phyloP scores from a whole-genome alignment of 2,329 filamentous ascomycete genomes.

The Tolypocladium endophyticum region DNA sequence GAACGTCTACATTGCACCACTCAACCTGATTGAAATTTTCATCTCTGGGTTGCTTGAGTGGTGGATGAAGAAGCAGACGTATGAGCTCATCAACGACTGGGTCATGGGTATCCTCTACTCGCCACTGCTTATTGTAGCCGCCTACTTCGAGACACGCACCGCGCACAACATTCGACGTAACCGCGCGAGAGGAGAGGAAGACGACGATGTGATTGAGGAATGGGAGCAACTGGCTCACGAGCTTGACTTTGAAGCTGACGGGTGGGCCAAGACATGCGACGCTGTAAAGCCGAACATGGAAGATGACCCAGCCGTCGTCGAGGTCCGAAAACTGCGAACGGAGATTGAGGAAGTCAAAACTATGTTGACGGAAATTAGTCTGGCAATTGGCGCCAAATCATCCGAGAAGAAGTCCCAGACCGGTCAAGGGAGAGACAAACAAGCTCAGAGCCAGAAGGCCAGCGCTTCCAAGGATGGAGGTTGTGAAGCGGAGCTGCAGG shows the following conservation, averaged over 20 bases:
- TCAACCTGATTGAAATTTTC: conserved; percentile 88
- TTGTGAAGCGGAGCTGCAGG: neutral
- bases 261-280: conserved; percentile 74
- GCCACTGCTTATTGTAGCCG: conserved; percentile 70
- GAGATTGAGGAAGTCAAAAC: conserved; percentile 49
- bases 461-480: neutral
- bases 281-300: conserved; percentile 73
- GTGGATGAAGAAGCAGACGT: conserved; percentile 72
- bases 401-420: neutral
- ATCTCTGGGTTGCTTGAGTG: conserved; percentile 76
- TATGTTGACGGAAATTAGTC: conserved; percentile 26
- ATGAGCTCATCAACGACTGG: conserved; percentile 75
- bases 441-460: conserved; percentile 3
- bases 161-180: conserved; percentile 63
- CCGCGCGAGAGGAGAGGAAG: conserved; percentile 68
- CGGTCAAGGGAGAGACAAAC: conserved; percentile 1
- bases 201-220: conserved; percentile 81
- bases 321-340: conserved; percentile 47
- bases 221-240: conserved; percentile 76
- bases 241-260: conserved; percentile 71
- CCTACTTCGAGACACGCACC: conserved; percentile 56
- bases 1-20: conserved; percentile 93
- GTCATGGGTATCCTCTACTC: conserved; percentile 83
- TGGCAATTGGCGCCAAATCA: conserved; percentile 9
- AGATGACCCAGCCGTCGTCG: conserved; percentile 63